Evolutionary conservation across 129 eudicot genomes (phyloP).

Genomic region (Heracleum sosnowskyi): DNA sequence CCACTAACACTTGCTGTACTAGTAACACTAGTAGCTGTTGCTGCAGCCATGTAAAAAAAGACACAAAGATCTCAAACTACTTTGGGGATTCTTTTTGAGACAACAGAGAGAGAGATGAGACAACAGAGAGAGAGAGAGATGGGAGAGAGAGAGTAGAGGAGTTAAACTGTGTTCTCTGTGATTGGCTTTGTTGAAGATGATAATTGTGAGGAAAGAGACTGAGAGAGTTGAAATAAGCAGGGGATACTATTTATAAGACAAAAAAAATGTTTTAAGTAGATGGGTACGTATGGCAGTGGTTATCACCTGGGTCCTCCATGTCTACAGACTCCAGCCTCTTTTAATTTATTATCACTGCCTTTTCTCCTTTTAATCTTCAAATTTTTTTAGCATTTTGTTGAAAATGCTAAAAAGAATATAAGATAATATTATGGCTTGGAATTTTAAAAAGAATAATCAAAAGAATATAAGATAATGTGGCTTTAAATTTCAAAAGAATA

Average conservation of each 20-base stretch:
- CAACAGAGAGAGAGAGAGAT: neutral
- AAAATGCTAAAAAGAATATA: too few relatives aligned
- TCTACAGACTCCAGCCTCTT: slow-evolving; percentile 24
- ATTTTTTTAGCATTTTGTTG: too few relatives aligned
- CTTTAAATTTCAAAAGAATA: too few relatives aligned
- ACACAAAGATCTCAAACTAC: too few relatives aligned
- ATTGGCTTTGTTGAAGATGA: slow-evolving; percentile 8
- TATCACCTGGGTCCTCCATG: slow-evolving; percentile 42
- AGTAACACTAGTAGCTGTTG: slow-evolving; percentile 9
- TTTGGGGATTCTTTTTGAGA: too few relatives aligned
- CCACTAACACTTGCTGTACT: slow-evolving; percentile 1
- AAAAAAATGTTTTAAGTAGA: slow-evolving; percentile 4
- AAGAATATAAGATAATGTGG: too few relatives aligned
- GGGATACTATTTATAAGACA: slow-evolving; percentile 33
- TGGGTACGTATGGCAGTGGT: slow-evolving; percentile 42
- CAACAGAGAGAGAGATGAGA: neutral
- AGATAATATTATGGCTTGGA: too few relatives aligned
- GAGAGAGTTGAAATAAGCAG: neutral
- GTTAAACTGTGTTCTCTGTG: slow-evolving; percentile 1
- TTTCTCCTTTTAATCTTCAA: too few relatives aligned
- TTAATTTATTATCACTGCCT: neutral
- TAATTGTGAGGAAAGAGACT: slow-evolving; percentile 1
- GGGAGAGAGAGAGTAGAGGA: neutral
- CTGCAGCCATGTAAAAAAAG: neutral
- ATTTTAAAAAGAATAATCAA: too few relatives aligned